A percentile compares a stretch with the other conserved stretches of the same genome.
These are phyloP conservation scores for Sporothrix brasiliensis DNA, from an alignment of 2,329 filamentous ascomycete species.

Conservation along the genomic window DNA sequence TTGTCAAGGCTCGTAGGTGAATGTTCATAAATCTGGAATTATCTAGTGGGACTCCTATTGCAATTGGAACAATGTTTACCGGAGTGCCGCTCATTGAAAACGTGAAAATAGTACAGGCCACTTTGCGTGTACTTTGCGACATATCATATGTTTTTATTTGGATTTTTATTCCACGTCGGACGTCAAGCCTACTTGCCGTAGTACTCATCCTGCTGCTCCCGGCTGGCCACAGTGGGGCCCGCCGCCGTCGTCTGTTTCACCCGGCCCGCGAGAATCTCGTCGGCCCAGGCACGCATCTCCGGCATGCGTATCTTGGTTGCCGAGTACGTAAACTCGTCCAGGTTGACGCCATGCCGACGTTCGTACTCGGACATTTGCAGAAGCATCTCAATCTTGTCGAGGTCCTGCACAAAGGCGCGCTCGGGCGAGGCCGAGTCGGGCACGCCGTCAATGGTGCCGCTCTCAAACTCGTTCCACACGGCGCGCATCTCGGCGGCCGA, in stretches of 20 bases:
- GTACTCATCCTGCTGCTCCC: conserved; percentile 16
- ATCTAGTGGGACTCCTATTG: too few relatives aligned
- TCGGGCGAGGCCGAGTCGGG: conserved; percentile 75
- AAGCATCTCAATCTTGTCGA: conserved; percentile 95
- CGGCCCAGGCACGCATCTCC: conserved; percentile 80
- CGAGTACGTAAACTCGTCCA: conserved; percentile 86
- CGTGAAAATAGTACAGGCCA: too few relatives aligned
- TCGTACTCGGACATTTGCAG: conserved; percentile 98
- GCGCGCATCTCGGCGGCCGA: conserved; percentile 65
- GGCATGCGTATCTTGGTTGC: conserved; percentile 70
- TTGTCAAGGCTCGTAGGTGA: too few relatives aligned
- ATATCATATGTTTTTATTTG: not conserved
- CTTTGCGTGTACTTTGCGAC: not conserved
- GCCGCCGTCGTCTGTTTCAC: not conserved
- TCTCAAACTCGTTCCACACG: conserved; percentile 94
- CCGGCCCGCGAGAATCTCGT: conserved; percentile 54
- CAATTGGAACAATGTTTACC: too few relatives aligned
- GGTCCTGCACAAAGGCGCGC: conserved; percentile 88
- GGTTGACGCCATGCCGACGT: conserved; percentile 66
- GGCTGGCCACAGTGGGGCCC: conserved; percentile 1
- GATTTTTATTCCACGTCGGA: too few relatives aligned
- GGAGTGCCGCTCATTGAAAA: too few relatives aligned
- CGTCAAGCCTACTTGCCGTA: not conserved
- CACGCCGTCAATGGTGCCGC: conserved; percentile 14
- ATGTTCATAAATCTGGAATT: too few relatives aligned